Conservation (phyloP, 1,284 basidiomycete species). For the Hemileia vastatrix region DNA sequence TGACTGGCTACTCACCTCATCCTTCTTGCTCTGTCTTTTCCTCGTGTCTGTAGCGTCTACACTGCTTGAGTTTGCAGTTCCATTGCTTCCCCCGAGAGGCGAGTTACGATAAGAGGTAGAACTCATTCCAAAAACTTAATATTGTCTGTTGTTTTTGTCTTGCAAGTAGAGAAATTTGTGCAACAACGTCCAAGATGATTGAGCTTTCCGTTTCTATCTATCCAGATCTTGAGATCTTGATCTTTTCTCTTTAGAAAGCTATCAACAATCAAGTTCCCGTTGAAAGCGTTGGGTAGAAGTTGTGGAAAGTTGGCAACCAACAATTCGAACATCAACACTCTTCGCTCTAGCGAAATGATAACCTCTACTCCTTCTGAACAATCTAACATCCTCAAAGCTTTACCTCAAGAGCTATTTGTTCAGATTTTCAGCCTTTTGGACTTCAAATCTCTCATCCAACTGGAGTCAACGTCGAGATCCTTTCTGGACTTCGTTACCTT, state of each 20-base stretch:
- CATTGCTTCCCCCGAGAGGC: not conserved
- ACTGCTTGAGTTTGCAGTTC: slow-evolving; percentile 17
- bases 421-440: not conserved
- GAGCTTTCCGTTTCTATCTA: too few relatives aligned
- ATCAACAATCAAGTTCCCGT: too few relatives aligned
- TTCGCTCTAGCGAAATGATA: too few relatives aligned
- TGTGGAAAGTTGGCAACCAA: too few relatives aligned
- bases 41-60: slow-evolving; percentile 64
- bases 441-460: too few relatives aligned
- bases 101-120: slow-evolving; percentile 23
- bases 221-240: too few relatives aligned
- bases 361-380: too few relatives aligned
- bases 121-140: not conserved
- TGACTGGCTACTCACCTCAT: slow-evolving; percentile 27
- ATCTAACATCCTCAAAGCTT: not conserved
- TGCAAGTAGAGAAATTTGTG: slow-evolving; percentile 54
- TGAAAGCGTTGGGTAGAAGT: too few relatives aligned
- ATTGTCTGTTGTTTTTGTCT: slow-evolving; percentile 27
- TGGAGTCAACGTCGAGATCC: too few relatives aligned
- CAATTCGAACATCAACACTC: too few relatives aligned
- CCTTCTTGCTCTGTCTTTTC: slow-evolving; percentile 66
- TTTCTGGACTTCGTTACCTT: too few relatives aligned
- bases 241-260: too few relatives aligned
- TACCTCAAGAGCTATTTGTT: not conserved
- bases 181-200: not conserved